These are phyloP conservation scores for Diaporthe amygdali DNA, from an alignment of 2,329 filamentous ascomycete species.

Conservation along the genomic window DNA sequence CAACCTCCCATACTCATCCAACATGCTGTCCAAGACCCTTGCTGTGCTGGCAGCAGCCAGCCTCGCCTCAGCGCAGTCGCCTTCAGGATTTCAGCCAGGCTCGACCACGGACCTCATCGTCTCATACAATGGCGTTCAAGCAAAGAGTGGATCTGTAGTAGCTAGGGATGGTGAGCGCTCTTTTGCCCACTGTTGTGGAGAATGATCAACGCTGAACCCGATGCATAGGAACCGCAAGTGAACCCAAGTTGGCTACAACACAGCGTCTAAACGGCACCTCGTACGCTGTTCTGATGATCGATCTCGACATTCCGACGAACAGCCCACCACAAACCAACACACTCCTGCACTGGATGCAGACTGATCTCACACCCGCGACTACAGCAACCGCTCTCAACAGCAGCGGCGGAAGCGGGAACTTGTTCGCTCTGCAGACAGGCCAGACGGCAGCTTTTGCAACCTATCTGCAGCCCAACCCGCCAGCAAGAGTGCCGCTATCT, in stretches of 20 bases:
- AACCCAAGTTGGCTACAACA: constrained; percentile 42
- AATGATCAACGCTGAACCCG: background rate
- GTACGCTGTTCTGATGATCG: constrained; percentile 48
- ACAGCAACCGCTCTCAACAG: constrained; percentile 33
- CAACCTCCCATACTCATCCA: background rate
- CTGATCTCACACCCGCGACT: constrained; percentile 38
- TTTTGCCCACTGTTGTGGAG: background rate
- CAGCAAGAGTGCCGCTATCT: constrained; percentile 41
- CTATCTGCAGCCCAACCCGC: constrained; percentile 45
- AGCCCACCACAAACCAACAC: constrained; percentile 41
- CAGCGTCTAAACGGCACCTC: constrained; percentile 44
- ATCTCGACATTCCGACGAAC: constrained; percentile 53
- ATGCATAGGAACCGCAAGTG: constrained; percentile 37
- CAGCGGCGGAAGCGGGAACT: constrained; percentile 30
- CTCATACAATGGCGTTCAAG: constrained; percentile 41
- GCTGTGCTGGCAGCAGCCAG: constrained; percentile 38
- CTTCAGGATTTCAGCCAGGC: constrained; percentile 45
- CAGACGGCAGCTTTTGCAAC: constrained; percentile 33
- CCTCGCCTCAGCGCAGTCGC: constrained; percentile 44
- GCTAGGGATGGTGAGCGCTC: constrained; percentile 39
- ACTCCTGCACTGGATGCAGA: constrained; percentile 50
- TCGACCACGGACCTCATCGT: constrained; percentile 45
- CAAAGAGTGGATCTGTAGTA: constrained; percentile 44
- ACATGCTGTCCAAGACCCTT: constrained; percentile 40
- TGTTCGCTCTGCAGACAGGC: constrained; percentile 38